Conservation (phyloP, 352 stramenopile species). For the Sclerospora graminicola region DNA sequence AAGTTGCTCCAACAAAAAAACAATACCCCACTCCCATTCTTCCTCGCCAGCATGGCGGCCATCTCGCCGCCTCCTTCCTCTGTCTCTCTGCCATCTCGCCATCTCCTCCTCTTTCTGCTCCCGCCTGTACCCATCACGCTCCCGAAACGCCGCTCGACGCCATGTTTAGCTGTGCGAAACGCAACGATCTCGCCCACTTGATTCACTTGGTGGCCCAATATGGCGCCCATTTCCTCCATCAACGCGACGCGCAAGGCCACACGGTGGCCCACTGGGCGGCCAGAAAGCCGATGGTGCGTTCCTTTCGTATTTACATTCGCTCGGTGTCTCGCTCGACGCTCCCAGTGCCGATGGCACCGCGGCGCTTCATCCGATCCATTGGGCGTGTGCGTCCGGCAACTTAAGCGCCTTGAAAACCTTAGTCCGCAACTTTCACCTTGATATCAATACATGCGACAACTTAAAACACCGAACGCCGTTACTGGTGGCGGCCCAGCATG, state of each 20-base stretch:
- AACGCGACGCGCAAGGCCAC: constrained; percentile 52
- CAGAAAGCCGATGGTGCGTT: constrained; percentile 45
- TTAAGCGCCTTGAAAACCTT: constrained; percentile 48
- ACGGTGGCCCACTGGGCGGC: constrained; percentile 65
- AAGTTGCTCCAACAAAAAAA: too few relatives aligned
- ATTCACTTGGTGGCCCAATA: constrained; percentile 35
- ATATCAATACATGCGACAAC: constrained; percentile 64
- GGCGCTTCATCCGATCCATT: constrained; percentile 73
- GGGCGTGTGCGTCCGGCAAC: constrained; percentile 70
- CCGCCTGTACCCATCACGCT: too few relatives aligned
- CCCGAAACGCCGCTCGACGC: not conserved
- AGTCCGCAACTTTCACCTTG: constrained; percentile 45
- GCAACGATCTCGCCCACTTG: constrained; percentile 43
- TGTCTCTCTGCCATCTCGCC: too few relatives aligned
- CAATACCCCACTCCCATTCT: too few relatives aligned
- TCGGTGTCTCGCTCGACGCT: constrained; percentile 40
- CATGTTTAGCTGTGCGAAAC: constrained; percentile 50
- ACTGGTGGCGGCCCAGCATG: constrained; percentile 69
- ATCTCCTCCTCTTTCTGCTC: too few relatives aligned
- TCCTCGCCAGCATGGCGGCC: too few relatives aligned
- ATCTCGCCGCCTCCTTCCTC: too few relatives aligned
- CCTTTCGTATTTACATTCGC: constrained; percentile 37
- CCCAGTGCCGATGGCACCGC: constrained; percentile 45
- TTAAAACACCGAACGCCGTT: constrained; percentile 66
- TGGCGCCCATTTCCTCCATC: constrained; percentile 25